phyloP scores from a whole-genome alignment of 2,329 filamentous ascomycete genomes.

The Pseudogymnoascus sp. region DNA sequence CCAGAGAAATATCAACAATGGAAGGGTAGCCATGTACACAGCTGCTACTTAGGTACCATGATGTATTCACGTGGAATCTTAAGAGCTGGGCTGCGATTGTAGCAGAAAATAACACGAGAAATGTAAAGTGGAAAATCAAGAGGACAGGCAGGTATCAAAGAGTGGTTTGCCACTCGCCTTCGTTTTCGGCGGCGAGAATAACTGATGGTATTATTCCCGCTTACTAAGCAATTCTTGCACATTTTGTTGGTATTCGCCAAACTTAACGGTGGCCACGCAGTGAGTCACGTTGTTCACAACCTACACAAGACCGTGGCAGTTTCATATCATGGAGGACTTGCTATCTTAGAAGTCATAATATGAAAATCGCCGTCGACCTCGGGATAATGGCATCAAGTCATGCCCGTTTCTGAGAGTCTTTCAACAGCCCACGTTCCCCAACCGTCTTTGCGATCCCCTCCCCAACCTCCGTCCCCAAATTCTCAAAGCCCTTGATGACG shows the following conservation, averaged over 20 bases:
- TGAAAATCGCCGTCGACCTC: not conserved
- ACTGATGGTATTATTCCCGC: not conserved
- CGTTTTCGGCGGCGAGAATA: not conserved
- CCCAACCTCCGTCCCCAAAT: constrained; percentile 34
- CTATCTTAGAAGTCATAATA: not conserved
- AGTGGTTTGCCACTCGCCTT: not conserved
- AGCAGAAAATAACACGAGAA: not conserved
- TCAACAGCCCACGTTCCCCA: constrained; percentile 21
- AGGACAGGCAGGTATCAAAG: not conserved
- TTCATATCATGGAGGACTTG: not conserved
- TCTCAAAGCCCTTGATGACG: constrained; percentile 48
- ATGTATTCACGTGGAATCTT: not conserved
- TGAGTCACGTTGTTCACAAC: not conserved
- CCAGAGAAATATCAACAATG: not conserved
- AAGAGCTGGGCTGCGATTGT: not conserved
- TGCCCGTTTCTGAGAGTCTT: not conserved
- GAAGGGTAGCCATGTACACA: not conserved
- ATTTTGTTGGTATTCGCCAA: not conserved
- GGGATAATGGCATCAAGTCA: not conserved
- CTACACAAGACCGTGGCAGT: not conserved
- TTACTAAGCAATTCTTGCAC: not conserved
- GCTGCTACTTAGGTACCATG: not conserved
- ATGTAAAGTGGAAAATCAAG: not conserved
- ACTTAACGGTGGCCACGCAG: not conserved
- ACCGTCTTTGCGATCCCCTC: constrained; percentile 29